Percentiles rank a stretch among this genome's conserved stretches.
These are phyloP conservation scores for Gyrodon lividus DNA, from an alignment of 768 basidiomycete species.

Conservation along the genomic window DNA sequence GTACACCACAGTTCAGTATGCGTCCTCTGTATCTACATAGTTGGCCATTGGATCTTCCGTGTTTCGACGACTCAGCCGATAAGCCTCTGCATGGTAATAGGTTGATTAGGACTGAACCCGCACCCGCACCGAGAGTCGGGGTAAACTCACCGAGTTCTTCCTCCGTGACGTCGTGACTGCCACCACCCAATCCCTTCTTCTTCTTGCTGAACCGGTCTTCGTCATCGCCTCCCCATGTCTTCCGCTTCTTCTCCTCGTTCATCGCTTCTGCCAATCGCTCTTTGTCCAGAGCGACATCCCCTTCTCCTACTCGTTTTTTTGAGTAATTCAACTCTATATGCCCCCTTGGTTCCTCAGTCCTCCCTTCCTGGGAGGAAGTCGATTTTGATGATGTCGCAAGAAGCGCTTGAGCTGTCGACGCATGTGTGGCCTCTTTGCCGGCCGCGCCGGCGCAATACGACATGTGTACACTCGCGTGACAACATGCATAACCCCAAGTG, in stretches of 20 bases:
- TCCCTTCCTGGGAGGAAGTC: slow-evolving; percentile 30
- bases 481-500: slow-evolving; percentile 93
- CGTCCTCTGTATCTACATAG: slow-evolving; percentile 64
- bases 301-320: slow-evolving; percentile 80
- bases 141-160: slow-evolving; percentile 70
- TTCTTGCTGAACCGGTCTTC: slow-evolving; percentile 58
- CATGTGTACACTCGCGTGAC: slow-evolving; percentile 80
- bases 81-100: slow-evolving; percentile 66
- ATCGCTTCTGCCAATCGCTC: slow-evolving; percentile 68
- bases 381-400: slow-evolving; percentile 43
- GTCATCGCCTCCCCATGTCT: slow-evolving; percentile 54
- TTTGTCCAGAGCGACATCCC: slow-evolving; percentile 73
- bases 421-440: slow-evolving; percentile 73
- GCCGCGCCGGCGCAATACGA: slow-evolving; percentile 91
- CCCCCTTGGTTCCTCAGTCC: slow-evolving; percentile 30
- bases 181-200: slow-evolving; percentile 48
- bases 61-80: slow-evolving; percentile 69
- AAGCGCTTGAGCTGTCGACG: slow-evolving; percentile 72
- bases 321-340: slow-evolving; percentile 69
- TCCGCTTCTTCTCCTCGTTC: slow-evolving; percentile 79
- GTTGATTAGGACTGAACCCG: slow-evolving; percentile 13
- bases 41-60: slow-evolving; percentile 92
- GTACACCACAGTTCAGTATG: slow-evolving; percentile 9
- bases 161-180: slow-evolving; percentile 82
- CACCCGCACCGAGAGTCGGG: not conserved